A percentile compares a stretch with the other conserved stretches of the same genome.
phyloP scores from a whole-genome alignment of 1,284 basidiomycete species.

The Vanrija humicola region DNA sequence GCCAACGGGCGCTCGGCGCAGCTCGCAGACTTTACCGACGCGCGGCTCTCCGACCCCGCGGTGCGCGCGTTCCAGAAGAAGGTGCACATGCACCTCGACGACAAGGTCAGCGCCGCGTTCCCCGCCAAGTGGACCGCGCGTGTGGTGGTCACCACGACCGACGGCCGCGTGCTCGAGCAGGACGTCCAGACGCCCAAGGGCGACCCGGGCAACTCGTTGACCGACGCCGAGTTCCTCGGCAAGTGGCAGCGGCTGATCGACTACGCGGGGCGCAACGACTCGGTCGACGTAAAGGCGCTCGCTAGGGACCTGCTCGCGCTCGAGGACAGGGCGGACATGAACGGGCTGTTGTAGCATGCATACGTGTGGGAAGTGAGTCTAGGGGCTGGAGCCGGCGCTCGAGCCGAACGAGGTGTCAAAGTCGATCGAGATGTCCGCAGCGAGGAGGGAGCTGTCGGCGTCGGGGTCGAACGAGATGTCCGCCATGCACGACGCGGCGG shows the following conservation, averaged over 20 bases:
- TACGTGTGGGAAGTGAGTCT: too few species aligned
- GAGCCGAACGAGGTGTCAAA: too few species aligned
- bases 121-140: conserved; percentile 1
- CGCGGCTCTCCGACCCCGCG: background rate
- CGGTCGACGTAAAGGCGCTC: background rate
- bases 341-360: conserved; percentile 1
- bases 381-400: too few species aligned
- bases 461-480: too few species aligned
- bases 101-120: conserved; percentile 1
- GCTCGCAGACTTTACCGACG: conserved; percentile 8
- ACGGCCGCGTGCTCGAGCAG: conserved; percentile 3
- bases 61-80: conserved; percentile 9
- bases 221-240: conserved; percentile 1
- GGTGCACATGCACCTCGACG: conserved; percentile 7
- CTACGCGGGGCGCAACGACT: background rate
- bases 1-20: conserved; percentile 2
- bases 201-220: conserved; percentile 4
- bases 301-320: background rate
- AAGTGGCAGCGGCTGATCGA: conserved; percentile 4
- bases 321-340: conserved; percentile 3
- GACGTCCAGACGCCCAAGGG: conserved; percentile 5
- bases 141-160: conserved; percentile 4
- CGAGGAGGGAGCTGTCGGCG: too few species aligned
- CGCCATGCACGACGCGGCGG: too few species aligned
- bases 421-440: too few species aligned